These are phyloP conservation scores for Microcera coccophila DNA, from an alignment of 2,329 filamentous ascomycete genomes.

Conservation along the genomic window DNA sequence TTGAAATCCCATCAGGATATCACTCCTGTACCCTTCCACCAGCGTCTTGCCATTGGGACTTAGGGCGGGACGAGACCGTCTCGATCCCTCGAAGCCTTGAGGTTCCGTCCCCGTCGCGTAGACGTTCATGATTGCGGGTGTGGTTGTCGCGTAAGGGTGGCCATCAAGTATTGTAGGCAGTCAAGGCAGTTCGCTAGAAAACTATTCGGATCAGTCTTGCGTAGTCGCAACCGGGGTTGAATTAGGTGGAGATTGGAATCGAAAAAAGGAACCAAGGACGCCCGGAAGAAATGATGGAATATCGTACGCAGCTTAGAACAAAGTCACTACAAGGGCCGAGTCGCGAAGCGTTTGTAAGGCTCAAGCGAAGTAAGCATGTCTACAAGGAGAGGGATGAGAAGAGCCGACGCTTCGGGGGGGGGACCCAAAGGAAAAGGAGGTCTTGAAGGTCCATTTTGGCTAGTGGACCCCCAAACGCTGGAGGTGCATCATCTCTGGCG, in stretches of 20 bases:
- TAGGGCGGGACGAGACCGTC: slow-evolving; percentile 32
- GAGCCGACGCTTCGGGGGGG: slow-evolving; percentile 16
- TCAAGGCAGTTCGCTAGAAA: slow-evolving; percentile 1
- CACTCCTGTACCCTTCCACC: slow-evolving; percentile 56
- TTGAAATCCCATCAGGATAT: slow-evolving; percentile 52
- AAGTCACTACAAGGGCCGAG: no score
- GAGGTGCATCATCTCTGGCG: slow-evolving; percentile 13
- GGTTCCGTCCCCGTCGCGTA: slow-evolving; percentile 33
- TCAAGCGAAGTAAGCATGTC: no score
- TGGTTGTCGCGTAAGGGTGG: slow-evolving; percentile 14
- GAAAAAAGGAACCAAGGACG: no score
- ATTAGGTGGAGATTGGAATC: no score
- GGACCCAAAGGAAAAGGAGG: slow-evolving; percentile 26
- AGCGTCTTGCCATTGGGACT: slow-evolving; percentile 47
- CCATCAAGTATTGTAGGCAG: slow-evolving; percentile 22
- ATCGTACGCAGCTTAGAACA: no score
- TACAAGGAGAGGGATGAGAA: slow-evolving; percentile 20
- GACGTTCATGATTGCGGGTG: slow-evolving; percentile 37
- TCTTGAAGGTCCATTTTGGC: slow-evolving; percentile 18
- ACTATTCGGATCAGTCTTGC: no score
- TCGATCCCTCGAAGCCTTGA: slow-evolving; percentile 34
- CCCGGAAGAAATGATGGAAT: no score
- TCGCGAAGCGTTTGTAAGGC: no score
- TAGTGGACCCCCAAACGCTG: slow-evolving; percentile 21
- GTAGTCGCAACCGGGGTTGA: no score